Conservation (phyloP, 2,329 filamentous ascomycete species). For the Phaeosphaeria sp. region DNA sequence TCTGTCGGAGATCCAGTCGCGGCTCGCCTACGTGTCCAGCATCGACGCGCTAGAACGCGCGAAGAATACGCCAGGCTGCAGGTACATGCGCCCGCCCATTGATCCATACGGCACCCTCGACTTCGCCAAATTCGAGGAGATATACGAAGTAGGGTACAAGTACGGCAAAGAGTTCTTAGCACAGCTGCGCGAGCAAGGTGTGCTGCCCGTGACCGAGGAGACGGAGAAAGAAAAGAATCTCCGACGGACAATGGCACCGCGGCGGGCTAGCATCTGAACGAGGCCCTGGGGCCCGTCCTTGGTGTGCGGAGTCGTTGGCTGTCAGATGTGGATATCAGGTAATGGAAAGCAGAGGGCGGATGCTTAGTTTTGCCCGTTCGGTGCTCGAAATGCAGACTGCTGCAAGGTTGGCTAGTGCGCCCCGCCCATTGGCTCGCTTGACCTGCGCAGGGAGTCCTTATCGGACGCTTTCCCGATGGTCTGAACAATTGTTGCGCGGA, state of each 20-base stretch:
- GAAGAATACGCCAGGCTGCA: conserved; percentile 86
- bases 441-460: conserved; percentile 14
- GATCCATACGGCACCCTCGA: conserved; percentile 93
- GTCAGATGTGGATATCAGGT: conserved; percentile 19
- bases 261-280: conserved; percentile 54
- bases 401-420: conserved; percentile 21
- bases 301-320: conserved; percentile 13
- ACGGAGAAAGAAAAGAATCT: conserved; percentile 60
- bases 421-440: conserved; percentile 9
- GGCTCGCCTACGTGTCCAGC: conserved; percentile 92
- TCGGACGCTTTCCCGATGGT: conserved; percentile 8
- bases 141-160: conserved; percentile 86
- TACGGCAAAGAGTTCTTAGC: conserved; percentile 84
- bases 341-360: conserved; percentile 15
- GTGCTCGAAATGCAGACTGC: conserved; percentile 18
- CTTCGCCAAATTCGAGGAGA: conserved; percentile 97
- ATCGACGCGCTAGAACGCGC: conserved; percentile 94
- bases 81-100: conserved; percentile 96
- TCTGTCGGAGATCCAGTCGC: conserved; percentile 91
- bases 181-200: conserved; percentile 77
- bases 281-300: conserved; percentile 3
- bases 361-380: conserved; percentile 25
- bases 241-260: conserved; percentile 60
- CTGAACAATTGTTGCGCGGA: conserved; percentile 11
- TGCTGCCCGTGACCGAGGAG: conserved; percentile 66